These are phyloP conservation scores for Pinus tabuliformis DNA, from an alignment of 75 land plant species.

Conservation along the genomic window DNA sequence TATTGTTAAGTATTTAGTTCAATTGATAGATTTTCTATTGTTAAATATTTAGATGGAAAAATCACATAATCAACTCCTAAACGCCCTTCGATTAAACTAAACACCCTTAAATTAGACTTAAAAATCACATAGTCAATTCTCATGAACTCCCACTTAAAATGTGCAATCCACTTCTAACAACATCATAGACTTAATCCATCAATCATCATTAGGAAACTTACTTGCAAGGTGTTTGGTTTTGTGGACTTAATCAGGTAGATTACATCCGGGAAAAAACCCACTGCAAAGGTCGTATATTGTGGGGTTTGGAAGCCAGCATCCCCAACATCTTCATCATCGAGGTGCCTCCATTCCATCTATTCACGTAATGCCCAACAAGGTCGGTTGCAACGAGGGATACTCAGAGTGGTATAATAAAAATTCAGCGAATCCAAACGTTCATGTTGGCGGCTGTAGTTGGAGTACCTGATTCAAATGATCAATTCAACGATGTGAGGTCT, in stretches of 20 bases:
- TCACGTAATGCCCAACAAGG: slow-evolving; percentile 7
- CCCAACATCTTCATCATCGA: too few species aligned
- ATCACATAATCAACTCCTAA: too few species aligned
- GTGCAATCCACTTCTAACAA: not conserved
- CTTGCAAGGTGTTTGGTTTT: not conserved
- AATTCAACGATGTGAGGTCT: slow-evolving; percentile 33
- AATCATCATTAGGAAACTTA: not conserved
- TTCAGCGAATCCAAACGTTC: slow-evolving; percentile 36
- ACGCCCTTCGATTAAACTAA: too few species aligned
- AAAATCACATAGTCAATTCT: too few species aligned
- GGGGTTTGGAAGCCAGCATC: slow-evolving; percentile 33
- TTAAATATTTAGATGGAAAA: too few species aligned
- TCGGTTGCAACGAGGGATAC: slow-evolving; percentile 18
- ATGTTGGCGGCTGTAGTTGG: slow-evolving; percentile 46
- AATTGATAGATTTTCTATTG: too few species aligned
- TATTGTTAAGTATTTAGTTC: too few species aligned
- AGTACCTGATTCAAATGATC: slow-evolving; percentile 30
- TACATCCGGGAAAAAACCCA: slow-evolving; percentile 60
- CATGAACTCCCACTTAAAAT: too few species aligned
- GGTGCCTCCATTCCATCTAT: not conserved
- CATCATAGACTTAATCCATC: not conserved
- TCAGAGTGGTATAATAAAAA: slow-evolving; percentile 13
- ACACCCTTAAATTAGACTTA: too few species aligned
- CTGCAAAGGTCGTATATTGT: slow-evolving; percentile 50
- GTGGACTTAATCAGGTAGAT: slow-evolving; percentile 27